Percentiles rank a stretch among this genome's conserved stretches.
Evolutionary conservation across 768 basidiomycete genomes (phyloP).

Genomic region (Rhizopogon sp.): DNA sequence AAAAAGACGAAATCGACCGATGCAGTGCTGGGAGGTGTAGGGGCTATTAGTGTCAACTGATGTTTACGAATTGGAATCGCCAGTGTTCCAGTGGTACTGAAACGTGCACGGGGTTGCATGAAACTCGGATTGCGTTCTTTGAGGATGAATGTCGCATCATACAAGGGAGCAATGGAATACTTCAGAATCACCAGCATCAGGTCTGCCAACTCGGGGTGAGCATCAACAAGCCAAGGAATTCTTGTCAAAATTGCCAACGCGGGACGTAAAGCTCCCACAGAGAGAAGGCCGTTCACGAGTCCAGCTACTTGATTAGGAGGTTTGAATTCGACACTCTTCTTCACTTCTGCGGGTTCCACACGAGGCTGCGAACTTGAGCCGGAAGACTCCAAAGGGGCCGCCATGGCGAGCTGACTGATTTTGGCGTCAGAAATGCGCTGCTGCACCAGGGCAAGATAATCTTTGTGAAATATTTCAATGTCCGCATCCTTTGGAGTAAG

Average conservation of each 20-base stretch:
- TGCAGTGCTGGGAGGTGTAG: constrained; percentile 74
- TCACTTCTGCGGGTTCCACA: constrained; percentile 31
- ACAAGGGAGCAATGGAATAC: constrained; percentile 65
- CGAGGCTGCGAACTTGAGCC: constrained; percentile 36
- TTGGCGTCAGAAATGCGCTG: constrained; percentile 65
- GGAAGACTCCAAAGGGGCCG: constrained; percentile 68
- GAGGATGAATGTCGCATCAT: constrained; percentile 41
- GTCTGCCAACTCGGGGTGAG: constrained; percentile 81
- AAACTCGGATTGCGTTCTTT: constrained; percentile 64
- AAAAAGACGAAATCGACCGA: constrained; percentile 84
- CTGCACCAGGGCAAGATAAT: constrained; percentile 60
- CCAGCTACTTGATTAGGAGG: constrained; percentile 75
- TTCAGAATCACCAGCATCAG: constrained; percentile 74
- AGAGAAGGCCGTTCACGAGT: constrained; percentile 73
- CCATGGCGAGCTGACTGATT: constrained; percentile 76
- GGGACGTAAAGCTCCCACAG: constrained; percentile 79
- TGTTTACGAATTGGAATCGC: constrained; percentile 54
- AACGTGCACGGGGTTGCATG: constrained; percentile 58
- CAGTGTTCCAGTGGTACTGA: constrained; percentile 50
- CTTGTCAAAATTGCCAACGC: constrained; percentile 75
- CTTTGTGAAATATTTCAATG: constrained; percentile 63
- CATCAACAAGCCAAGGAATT: constrained; percentile 82
- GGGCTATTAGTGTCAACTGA: constrained; percentile 70
- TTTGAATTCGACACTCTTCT: constrained; percentile 32
- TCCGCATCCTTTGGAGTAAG: constrained; percentile 71